Conservation (phyloP, 768 basidiomycete species). For the Fomitopsis serialis region DNA sequence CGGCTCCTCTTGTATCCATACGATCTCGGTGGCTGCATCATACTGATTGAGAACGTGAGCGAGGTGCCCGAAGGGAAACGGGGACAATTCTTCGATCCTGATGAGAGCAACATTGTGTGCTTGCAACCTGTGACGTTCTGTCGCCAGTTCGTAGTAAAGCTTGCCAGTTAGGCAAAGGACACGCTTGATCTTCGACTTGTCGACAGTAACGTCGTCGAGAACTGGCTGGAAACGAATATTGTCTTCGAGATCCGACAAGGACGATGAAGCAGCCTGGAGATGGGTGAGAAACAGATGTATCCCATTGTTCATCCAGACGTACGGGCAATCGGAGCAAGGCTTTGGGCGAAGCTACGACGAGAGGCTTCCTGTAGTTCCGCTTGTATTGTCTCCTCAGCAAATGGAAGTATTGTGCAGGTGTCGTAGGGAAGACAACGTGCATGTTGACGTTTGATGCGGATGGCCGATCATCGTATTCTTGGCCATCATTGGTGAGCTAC, state of each 20-base stretch:
- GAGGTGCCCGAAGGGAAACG: conserved; percentile 74
- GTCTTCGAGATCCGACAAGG: conserved; percentile 51
- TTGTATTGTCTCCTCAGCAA: conserved; percentile 81
- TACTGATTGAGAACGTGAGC: conserved; percentile 43
- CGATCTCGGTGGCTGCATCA: conserved; percentile 31
- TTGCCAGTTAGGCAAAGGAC: conserved; percentile 81
- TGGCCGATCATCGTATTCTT: conserved; percentile 27
- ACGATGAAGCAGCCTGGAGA: conserved; percentile 68
- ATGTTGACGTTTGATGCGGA: conserved; percentile 62
- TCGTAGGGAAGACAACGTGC: conserved; percentile 82
- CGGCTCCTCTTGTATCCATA: conserved; percentile 87
- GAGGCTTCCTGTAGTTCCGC: conserved; percentile 82
- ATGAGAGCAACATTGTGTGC: conserved; percentile 57
- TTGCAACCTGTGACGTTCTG: conserved; percentile 49
- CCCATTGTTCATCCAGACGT: conserved; percentile 18
- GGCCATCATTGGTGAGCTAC: conserved; percentile 76
- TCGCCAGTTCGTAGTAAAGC: conserved; percentile 81
- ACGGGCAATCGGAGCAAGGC: conserved; percentile 75
- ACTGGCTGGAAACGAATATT: conserved; percentile 67
- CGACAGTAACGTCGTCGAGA: conserved; percentile 43
- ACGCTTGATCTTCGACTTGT: conserved; percentile 42
- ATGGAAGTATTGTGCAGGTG: conserved; percentile 91
- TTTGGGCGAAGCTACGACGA: conserved; percentile 83
- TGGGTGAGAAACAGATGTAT: background rate
- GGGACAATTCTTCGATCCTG: conserved; percentile 81